Conservation (phyloP, 2,329 filamentous ascomycete species). For the Paecilomyces sp. region DNA sequence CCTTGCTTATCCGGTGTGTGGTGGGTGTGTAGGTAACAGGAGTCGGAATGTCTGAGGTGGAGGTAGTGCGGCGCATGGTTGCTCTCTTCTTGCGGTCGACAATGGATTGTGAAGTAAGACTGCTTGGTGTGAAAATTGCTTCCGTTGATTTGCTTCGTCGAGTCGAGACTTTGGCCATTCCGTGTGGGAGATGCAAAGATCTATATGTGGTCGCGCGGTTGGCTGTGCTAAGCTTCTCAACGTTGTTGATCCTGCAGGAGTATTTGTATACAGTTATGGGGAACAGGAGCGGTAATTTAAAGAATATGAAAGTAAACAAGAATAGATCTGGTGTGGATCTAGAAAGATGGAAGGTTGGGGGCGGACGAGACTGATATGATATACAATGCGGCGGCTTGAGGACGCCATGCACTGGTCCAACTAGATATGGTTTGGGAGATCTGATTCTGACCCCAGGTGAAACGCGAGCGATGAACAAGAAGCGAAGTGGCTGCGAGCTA, state of each 20-base stretch:
- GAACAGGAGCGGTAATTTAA: not conserved
- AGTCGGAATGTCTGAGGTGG: slow-evolving; percentile 22
- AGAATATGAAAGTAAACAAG: not conserved
- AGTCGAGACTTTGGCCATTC: not conserved
- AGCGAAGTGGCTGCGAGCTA: not conserved
- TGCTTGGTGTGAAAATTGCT: not conserved
- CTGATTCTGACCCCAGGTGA: not conserved
- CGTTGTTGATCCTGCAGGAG: not conserved
- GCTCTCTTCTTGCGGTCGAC: slow-evolving; percentile 14
- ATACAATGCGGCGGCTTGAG: not conserved
- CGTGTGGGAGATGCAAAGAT: not conserved
- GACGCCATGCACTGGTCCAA: not conserved
- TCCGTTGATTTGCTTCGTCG: not conserved
- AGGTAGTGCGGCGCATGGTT: slow-evolving; percentile 21
- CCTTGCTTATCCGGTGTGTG: slow-evolving; percentile 44
- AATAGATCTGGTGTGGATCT: not conserved
- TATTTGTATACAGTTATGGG: not conserved
- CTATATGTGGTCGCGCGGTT: not conserved
- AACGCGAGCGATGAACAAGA: not conserved
- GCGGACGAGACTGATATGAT: not conserved
- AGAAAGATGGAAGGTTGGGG: not conserved
- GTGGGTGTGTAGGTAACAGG: slow-evolving; percentile 42
- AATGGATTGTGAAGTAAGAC: not conserved
- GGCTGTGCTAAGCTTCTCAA: not conserved
- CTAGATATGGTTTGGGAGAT: not conserved